phyloP scores from a whole-genome alignment of 305 asterid genomes.

The Fraxinus angustifolia region DNA sequence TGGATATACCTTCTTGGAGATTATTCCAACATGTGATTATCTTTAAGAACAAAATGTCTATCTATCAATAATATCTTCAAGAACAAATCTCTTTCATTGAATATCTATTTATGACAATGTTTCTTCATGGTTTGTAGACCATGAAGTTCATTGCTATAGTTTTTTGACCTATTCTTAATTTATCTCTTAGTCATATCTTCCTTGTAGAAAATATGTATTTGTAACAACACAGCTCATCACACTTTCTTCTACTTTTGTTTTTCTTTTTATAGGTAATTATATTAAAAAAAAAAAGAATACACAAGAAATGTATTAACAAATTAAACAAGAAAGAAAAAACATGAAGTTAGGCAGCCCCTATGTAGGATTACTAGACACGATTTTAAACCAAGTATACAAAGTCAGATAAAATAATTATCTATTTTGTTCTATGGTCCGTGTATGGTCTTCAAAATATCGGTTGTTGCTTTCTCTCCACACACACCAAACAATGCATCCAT shows the following conservation, averaged over 20 bases:
- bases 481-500: too few species aligned
- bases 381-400: too few species aligned
- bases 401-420: too few species aligned
- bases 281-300: too few species aligned
- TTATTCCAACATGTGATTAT: background rate
- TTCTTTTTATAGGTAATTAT: too few species aligned
- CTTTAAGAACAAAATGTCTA: background rate
- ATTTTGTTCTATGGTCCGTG: too few species aligned
- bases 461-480: too few species aligned
- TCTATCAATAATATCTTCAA: background rate
- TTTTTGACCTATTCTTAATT: background rate
- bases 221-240: background rate
- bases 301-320: too few species aligned
- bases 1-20: background rate
- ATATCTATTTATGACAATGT: background rate
- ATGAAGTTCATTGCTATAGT: background rate
- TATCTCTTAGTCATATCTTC: background rate
- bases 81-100: background rate
- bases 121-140: background rate
- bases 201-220: background rate
- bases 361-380: too few species aligned
- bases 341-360: too few species aligned
- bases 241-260: background rate
- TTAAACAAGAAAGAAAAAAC: too few species aligned
- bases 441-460: too few species aligned